Percentiles rank a stretch among this genome's conserved stretches.
These are phyloP conservation scores for Phanerochaete carnosa DNA, from an alignment of 768 basidiomycete species.

Conservation along the genomic window DNA sequence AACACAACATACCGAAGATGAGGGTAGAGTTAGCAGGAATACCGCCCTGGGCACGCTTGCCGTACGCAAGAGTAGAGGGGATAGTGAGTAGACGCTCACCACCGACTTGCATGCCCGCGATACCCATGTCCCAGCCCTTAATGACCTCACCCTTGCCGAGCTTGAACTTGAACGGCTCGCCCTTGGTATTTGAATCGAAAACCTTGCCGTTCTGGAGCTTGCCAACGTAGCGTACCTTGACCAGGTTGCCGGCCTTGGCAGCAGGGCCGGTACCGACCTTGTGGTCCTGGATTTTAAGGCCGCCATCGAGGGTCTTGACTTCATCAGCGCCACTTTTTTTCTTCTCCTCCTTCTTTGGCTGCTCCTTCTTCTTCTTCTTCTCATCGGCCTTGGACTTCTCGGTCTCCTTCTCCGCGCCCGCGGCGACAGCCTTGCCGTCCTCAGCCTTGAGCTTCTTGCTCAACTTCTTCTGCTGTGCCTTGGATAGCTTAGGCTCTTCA, in stretches of 20 bases:
- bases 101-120: slow-evolving; percentile 88
- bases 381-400: slow-evolving; percentile 31
- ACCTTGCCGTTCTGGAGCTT: slow-evolving; percentile 74
- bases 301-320: slow-evolving; percentile 31
- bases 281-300: slow-evolving; percentile 73
- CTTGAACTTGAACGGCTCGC: slow-evolving; percentile 51
- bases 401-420: slow-evolving; percentile 17
- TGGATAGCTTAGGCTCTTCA: slow-evolving; percentile 40
- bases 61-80: slow-evolving; percentile 71
- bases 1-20: slow-evolving; percentile 61
- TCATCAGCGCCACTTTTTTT: slow-evolving; percentile 2
- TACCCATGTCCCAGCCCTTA: slow-evolving; percentile 92
- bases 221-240: slow-evolving; percentile 91
- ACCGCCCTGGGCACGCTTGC: slow-evolving; percentile 51
- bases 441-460: slow-evolving; percentile 76
- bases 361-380: slow-evolving; percentile 27
- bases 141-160: slow-evolving; percentile 91
- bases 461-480: slow-evolving; percentile 63
- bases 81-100: slow-evolving; percentile 83
- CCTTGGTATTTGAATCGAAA: slow-evolving; percentile 81
- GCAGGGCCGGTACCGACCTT: slow-evolving; percentile 80
- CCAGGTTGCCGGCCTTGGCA: slow-evolving; percentile 81
- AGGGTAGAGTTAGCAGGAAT: slow-evolving; percentile 85
- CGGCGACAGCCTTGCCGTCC: slow-evolving; percentile 42
- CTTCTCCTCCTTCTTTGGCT: slow-evolving; percentile 26